Evolutionary conservation across 2,329 filamentous ascomycete species (phyloP), one percentile per base, ranked within the genome.

Genomic region (Pseudogymnoascus sp.): DNA sequence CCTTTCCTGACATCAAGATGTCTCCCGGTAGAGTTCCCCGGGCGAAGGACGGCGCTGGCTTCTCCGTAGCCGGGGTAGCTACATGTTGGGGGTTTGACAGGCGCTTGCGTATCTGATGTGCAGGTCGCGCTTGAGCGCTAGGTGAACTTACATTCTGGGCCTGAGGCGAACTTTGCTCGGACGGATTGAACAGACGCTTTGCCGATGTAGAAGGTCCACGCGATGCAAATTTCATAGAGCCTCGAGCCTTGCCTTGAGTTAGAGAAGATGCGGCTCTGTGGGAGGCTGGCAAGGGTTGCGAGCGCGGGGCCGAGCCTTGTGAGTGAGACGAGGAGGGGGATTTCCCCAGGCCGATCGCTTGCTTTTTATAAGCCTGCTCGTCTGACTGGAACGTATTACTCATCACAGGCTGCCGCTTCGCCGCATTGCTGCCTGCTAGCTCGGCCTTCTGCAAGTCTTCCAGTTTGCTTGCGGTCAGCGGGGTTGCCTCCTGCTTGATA

Each of bases 331-430:
- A 55, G 6, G 45, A 55, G n/a, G 45, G 45, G 14, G 25, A 30
- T 25, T 55, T 55, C 8, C 45, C 45, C 8, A 55, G 45, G n/a
- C 45, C 45, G 7, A 55, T 55, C 7, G 45, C 45, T 30, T 55
- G 45, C 45, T 55, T 55, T 55, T 55, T 55, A 55, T 55, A 55
- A 2, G 25, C 45, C 28, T 55, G 45, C 25, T 55, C 45, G n/a
- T 55, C 45, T 19, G 45, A 30, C 45, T 19, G 2, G n/a, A 55
- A 55, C 45, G 45, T 52, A 52, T 52, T 52, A 52, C 25, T 52
- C 45, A 52, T 52, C 25, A 52, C 45, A 52, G 45, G 45, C 25
- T 52, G n/a, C 45, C 25, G 45, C 25, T 52, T 52, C 14, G 23
- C 45, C 45, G 45, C 45, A 30, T 52, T 30, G 45, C 25, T 52